Percentiles rank a stretch among this genome's conserved stretches.
phyloP scores from a whole-genome alignment of 2,329 filamentous ascomycete genomes.

The Immersiporthe knoxdaviesiana region DNA sequence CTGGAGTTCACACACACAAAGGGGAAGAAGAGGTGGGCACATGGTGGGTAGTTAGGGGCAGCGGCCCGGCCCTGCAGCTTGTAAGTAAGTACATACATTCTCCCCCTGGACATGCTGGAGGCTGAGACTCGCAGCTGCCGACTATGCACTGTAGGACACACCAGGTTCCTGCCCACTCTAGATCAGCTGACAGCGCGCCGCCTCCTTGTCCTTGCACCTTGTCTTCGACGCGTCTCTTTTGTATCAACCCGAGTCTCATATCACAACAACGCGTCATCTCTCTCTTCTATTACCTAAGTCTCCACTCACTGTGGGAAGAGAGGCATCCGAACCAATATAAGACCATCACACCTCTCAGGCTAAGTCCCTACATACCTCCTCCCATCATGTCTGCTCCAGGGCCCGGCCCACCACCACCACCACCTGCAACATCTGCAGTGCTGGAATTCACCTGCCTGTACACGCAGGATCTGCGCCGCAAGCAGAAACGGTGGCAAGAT shows the following conservation, averaged over 20 bases:
- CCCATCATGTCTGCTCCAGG: constrained; percentile 18
- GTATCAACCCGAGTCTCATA: neutral
- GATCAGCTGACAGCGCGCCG: constrained; percentile 29
- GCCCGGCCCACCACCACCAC: constrained; percentile 42
- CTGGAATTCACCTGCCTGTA: constrained; percentile 85
- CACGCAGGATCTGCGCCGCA: constrained; percentile 81
- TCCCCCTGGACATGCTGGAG: too few species aligned
- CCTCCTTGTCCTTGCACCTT: too few species aligned
- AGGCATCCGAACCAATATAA: neutral
- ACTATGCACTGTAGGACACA: too few species aligned
- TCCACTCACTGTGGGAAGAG: too few species aligned
- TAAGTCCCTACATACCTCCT: neutral
- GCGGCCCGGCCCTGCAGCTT: constrained; percentile 2
- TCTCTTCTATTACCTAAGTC: too few species aligned
- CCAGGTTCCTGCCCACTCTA: neutral
- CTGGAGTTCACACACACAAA: neutral
- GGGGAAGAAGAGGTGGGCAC: too few species aligned
- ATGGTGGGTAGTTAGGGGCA: neutral
- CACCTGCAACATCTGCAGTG: constrained; percentile 72
- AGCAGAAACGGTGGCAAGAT: constrained; percentile 94
- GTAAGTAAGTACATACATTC: too few species aligned
- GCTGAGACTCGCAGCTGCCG: too few species aligned
- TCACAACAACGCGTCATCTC: constrained; percentile 18
- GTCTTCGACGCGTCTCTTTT: constrained; percentile 1
- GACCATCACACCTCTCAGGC: neutral